These are phyloP conservation scores for Debaryomyces psychrophilus DNA, from an alignment of 1,139 yeast genomes.

Conservation along the genomic window DNA sequence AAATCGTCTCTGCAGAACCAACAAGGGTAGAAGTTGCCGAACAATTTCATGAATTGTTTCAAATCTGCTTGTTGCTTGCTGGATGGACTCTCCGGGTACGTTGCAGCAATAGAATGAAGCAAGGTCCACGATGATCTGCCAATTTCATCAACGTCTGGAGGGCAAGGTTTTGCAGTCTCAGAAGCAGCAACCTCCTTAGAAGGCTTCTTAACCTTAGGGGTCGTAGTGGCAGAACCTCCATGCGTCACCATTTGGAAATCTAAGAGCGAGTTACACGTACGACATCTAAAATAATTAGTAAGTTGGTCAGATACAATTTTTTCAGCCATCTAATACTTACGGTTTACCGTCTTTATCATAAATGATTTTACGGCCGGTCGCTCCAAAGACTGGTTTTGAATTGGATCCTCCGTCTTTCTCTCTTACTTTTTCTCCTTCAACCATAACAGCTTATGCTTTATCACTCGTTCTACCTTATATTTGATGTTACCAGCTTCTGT, in stretches of 20 bases:
- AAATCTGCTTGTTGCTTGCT: slow-evolving; percentile 68
- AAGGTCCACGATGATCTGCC: slow-evolving; percentile 95
- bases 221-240: slow-evolving; percentile 18
- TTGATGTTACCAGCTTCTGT: not conserved
- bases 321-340: slow-evolving; percentile 44
- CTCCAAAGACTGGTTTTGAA: slow-evolving; percentile 49
- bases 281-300: slow-evolving; percentile 56
- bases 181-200: slow-evolving; percentile 10
- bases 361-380: slow-evolving; percentile 68
- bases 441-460: not conserved
- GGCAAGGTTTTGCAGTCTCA: slow-evolving; percentile 56
- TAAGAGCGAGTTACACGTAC: slow-evolving; percentile 75
- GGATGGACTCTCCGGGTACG: slow-evolving; percentile 75
- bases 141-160: slow-evolving; percentile 81
- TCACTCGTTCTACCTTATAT: not conserved
- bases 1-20: slow-evolving; percentile 93
- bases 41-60: slow-evolving; percentile 66
- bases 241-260: slow-evolving; percentile 72
- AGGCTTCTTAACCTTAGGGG: slow-evolving; percentile 15
- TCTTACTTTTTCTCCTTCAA: not conserved
- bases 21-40: slow-evolving; percentile 89
- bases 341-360: slow-evolving; percentile 92
- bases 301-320: slow-evolving; percentile 1
- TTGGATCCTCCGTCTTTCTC: not conserved
- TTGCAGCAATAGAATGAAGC: slow-evolving; percentile 87